Percentiles rank a stretch among this genome's conserved stretches.
phyloP scores from a whole-genome alignment of 306 rosid genomes.

The Quercus suber region DNA sequence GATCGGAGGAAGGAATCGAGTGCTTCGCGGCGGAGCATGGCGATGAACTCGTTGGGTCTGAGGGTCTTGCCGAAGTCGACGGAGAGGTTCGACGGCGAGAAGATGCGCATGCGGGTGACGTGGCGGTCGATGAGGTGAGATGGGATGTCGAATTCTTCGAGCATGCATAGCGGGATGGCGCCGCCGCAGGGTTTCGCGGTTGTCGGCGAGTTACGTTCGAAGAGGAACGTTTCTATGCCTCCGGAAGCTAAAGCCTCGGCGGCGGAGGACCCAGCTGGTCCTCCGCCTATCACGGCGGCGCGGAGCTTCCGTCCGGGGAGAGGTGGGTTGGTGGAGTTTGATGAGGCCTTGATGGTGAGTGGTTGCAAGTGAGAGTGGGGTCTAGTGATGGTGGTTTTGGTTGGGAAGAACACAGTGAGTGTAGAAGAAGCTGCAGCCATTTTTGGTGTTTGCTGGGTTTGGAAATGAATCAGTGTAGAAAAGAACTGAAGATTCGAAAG shows the following conservation, averaged over 20 bases:
- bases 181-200: slow-evolving; percentile 94
- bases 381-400: slow-evolving; percentile 10
- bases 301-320: slow-evolving; percentile 76
- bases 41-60: slow-evolving; percentile 69
- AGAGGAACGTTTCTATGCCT: slow-evolving; percentile 74
- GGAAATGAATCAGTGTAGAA: background rate
- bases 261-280: slow-evolving; percentile 89
- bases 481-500: background rate
- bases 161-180: slow-evolving; percentile 95
- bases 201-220: slow-evolving; percentile 69
- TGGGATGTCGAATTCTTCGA: slow-evolving; percentile 78
- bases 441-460: slow-evolving; percentile 23
- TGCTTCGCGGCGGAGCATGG: slow-evolving; percentile 90
- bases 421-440: slow-evolving; percentile 36
- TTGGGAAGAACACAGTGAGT: slow-evolving; percentile 8
- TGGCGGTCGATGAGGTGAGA: slow-evolving; percentile 75
- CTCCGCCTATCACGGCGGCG: slow-evolving; percentile 83
- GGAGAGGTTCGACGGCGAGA: slow-evolving; percentile 88
- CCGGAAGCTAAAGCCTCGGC: slow-evolving; percentile 82
- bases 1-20: slow-evolving; percentile 85
- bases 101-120: slow-evolving; percentile 63
- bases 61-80: slow-evolving; percentile 85
- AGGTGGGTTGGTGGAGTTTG: slow-evolving; percentile 27
- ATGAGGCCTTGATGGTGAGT: slow-evolving; percentile 35
- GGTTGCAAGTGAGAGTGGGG: background rate